phyloP scores from a whole-genome alignment of 2,329 filamentous ascomycete genomes.

The Hortaea sp. region DNA sequence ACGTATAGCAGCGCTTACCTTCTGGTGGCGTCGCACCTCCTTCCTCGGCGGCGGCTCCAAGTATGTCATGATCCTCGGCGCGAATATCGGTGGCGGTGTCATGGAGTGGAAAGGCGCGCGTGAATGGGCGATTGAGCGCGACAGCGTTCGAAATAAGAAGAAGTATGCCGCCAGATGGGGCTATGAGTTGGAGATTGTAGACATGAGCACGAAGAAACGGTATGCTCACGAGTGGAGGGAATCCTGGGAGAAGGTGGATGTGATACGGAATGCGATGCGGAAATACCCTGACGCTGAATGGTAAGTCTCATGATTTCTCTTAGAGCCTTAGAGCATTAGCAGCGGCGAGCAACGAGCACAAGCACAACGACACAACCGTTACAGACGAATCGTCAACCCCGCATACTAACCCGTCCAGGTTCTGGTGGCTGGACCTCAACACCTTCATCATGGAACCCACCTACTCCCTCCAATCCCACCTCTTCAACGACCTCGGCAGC shows the following conservation, averaged over 20 bases:
- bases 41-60: conserved; percentile 77
- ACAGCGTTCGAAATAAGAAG: conserved; percentile 91
- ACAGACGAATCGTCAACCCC: too few relatives aligned
- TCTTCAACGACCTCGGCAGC: conserved; percentile 69
- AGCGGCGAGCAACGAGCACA: too few relatives aligned
- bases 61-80: conserved; percentile 84
- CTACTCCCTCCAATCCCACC: conserved; percentile 78
- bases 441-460: conserved; percentile 96
- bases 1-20: conserved; percentile 38
- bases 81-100: conserved; percentile 90
- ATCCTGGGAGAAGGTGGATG: conserved; percentile 98
- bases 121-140: conserved; percentile 96
- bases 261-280: conserved; percentile 73
- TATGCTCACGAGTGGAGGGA: conserved; percentile 99
- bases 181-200: conserved; percentile 90
- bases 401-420: conserved; percentile 46
- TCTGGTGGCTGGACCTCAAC: conserved; percentile 98
- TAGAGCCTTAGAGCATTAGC: too few relatives aligned
- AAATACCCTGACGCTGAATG: conserved; percentile 96
- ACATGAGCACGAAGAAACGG: conserved; percentile 97
- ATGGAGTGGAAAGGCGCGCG: conserved; percentile 98
- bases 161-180: conserved; percentile 82
- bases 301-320: conserved; percentile 42
- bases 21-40: conserved; percentile 59
- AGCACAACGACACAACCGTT: too few relatives aligned